Conservation (phyloP, 306 rosid species). For the Cicer yamashitae region DNA sequence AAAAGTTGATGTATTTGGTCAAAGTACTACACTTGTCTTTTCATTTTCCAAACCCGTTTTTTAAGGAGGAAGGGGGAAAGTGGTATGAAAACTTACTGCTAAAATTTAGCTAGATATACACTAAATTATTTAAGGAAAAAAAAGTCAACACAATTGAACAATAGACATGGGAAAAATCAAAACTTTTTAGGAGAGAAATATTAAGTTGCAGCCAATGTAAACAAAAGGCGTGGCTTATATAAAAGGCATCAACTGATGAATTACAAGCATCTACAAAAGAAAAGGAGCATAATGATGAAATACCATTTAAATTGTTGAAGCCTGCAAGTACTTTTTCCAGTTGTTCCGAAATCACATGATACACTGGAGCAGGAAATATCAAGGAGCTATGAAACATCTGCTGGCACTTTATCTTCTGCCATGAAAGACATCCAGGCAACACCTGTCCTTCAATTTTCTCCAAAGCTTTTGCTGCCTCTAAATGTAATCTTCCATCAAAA, state of each 20-base stretch:
- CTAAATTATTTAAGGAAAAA: background rate
- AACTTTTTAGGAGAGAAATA: background rate
- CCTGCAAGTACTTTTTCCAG: slow-evolving; percentile 62
- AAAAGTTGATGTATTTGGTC: too few species aligned
- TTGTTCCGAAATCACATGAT: slow-evolving; percentile 62
- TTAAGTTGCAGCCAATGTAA: slow-evolving; percentile 18
- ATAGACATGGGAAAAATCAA: background rate
- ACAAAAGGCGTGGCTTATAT: slow-evolving; percentile 13
- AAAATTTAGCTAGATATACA: slow-evolving; percentile 20
- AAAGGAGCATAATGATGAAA: slow-evolving; percentile 19
- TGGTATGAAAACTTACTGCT: background rate
- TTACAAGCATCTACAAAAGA: slow-evolving; percentile 36
- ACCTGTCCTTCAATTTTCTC: slow-evolving; percentile 84
- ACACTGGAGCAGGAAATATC: slow-evolving; percentile 68
- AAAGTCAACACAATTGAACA: background rate
- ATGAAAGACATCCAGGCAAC: slow-evolving; percentile 71
- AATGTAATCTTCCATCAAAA: slow-evolving; percentile 92
- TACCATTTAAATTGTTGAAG: slow-evolving; percentile 64
- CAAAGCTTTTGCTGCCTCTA: slow-evolving; percentile 93
- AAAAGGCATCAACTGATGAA: slow-evolving; percentile 23
- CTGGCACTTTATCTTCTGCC: slow-evolving; percentile 95
- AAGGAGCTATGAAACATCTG: slow-evolving; percentile 77
- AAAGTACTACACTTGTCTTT: background rate
- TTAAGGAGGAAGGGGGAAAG: background rate
- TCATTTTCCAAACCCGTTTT: background rate